Evolutionary conservation across 2,329 filamentous ascomycete genomes (phyloP).

Genomic region (Neoarthrinium moseri): DNA sequence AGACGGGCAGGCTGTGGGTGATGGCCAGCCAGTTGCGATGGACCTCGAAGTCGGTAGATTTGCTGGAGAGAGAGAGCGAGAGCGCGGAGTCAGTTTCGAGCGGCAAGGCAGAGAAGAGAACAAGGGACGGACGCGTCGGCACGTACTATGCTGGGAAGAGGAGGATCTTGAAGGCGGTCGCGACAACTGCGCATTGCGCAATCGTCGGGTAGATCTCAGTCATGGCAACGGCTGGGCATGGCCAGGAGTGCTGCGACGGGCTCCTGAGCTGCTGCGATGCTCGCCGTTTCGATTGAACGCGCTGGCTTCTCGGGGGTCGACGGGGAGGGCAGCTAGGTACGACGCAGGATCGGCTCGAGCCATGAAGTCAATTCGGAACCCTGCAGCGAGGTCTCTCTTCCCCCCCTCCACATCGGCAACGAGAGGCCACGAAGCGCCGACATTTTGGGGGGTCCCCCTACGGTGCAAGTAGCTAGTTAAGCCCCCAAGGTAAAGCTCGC

Average conservation of each 20-base stretch:
- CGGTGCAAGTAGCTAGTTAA: too few species aligned
- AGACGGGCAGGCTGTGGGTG: conserved; percentile 81
- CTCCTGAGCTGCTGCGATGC: too few species aligned
- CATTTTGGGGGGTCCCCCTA: too few species aligned
- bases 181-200: conserved; percentile 80
- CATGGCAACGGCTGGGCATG: too few species aligned
- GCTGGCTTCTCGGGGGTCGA: too few species aligned
- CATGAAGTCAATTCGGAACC: background rate
- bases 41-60: conserved; percentile 98
- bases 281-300: too few species aligned
- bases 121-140: background rate
- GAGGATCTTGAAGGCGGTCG: conserved; percentile 85
- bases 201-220: conserved; percentile 83
- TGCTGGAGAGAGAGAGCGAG: conserved; percentile 53
- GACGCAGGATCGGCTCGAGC: background rate
- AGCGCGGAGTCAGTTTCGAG: background rate
- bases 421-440: conserved; percentile 8
- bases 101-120: background rate
- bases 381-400: background rate
- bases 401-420: background rate
- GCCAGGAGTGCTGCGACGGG: too few species aligned
- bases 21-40: conserved; percentile 98
- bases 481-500: too few species aligned
- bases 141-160: conserved; percentile 93
- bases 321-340: too few species aligned